Percentiles rank a stretch among this genome's conserved stretches.
These are phyloP conservation scores for Cucurbita pepo DNA, from an alignment of 306 rosid genomes.

Conservation along the genomic window DNA sequence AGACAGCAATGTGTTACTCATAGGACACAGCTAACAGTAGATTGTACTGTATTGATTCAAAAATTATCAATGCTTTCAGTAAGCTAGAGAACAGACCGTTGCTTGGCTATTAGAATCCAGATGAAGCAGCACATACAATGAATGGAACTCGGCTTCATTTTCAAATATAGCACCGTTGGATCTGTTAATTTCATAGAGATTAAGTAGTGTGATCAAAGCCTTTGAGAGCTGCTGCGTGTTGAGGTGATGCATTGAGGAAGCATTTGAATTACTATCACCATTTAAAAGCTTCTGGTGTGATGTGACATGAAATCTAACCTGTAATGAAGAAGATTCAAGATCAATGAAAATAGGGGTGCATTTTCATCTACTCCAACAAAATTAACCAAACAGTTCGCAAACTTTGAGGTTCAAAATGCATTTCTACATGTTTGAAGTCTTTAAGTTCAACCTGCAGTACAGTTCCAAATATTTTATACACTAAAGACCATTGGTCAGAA, in stretches of 20 bases:
- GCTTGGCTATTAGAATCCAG: constrained; percentile 54
- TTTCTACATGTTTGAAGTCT: not conserved
- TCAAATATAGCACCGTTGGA: constrained; percentile 24
- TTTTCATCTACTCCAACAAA: not conserved
- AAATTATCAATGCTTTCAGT: constrained; percentile 8
- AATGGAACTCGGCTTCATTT: constrained; percentile 75
- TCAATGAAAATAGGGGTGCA: not conserved
- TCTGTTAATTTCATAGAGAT: constrained; percentile 49
- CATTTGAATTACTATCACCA: constrained; percentile 31
- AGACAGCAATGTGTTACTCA: constrained; percentile 18
- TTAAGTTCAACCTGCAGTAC: not conserved
- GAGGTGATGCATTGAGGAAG: constrained; percentile 62
- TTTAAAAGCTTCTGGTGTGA: constrained; percentile 52
- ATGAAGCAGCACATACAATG: constrained; percentile 79
- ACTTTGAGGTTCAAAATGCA: not conserved
- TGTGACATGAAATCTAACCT: constrained; percentile 74
- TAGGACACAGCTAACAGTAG: constrained; percentile 3
- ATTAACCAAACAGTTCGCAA: not conserved
- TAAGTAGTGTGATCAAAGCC: constrained; percentile 50
- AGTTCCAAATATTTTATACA: not conserved
- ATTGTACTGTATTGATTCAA: constrained; percentile 4
- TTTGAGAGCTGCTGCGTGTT: constrained; percentile 84
- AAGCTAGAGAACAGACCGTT: constrained; percentile 26
- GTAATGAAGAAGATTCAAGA: constrained; percentile 1
- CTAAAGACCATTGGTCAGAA: not conserved